Evolutionary conservation across 495 filamentous ascomycete species (phyloP), one percentile per base, ranked within the genome.

Genomic region (Ramalina intermedia): DNA sequence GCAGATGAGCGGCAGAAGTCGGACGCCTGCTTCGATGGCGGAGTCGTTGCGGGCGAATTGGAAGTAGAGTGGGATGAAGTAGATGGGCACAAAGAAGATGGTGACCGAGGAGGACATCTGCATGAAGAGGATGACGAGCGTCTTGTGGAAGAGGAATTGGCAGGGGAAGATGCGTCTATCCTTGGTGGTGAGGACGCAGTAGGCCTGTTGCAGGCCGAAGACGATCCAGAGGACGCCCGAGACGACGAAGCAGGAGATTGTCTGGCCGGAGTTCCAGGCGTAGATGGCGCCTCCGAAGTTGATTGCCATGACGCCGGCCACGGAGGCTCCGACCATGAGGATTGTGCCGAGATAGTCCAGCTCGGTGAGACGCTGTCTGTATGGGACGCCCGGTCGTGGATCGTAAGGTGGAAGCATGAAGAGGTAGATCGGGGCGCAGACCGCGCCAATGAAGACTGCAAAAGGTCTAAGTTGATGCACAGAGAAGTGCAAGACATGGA

Each of bases 401-500:
- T 75, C 65, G 18, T 64, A 55, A 5, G 58, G 51, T 0, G 76
- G 78, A 2, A 84, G 57, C 26, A 72, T 52, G 53, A 79, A 70
- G 43, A 84, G n/a, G 53, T 76, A 82, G 35, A 74, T 63, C 0
- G 80, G 81, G 0, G 70, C 65, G 20, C 66, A 68, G 6, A 70
- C 51, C 5, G 53, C 80, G 11, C 71, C 75, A 18, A 85, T 61
- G 36, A 66, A 58, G 14, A 85, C 70, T 21, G 80, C 59, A 24
- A 66, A 50, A 14, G 81, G 62, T 55, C 81, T 85, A 59, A 85
- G 46, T 29, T 37, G 71, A 58, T 75, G 80, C 54, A 80, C 79
- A 37, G 71, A 73, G 73, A 70, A 24, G 4, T 24, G 23, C 71
- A n/a, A 70, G 39, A 66, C 66, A 73, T 0, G 60, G 66, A 29